These are phyloP conservation scores for Croton laevigatus DNA, from an alignment of 441 rosid species.

Conservation along the genomic window DNA sequence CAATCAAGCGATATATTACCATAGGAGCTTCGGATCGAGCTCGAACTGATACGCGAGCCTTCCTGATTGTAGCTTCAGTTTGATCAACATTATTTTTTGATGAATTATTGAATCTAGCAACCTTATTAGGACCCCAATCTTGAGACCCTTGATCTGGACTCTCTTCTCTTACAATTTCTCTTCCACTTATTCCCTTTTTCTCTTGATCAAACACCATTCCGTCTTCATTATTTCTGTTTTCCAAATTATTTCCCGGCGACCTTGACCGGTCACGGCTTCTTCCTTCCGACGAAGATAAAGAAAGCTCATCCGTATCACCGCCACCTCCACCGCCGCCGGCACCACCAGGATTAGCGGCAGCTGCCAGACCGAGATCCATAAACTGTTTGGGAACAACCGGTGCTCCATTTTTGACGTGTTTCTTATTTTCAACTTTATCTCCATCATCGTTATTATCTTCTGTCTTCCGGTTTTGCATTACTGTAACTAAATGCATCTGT, in stretches of 20 bases:
- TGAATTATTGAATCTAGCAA: conserved; percentile 32
- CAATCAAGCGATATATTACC: conserved; percentile 36
- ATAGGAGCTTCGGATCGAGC: conserved; percentile 92
- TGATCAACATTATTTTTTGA: conserved; percentile 44
- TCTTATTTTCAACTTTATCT: conserved; percentile 19
- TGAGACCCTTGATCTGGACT: conserved; percentile 55
- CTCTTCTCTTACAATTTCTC: conserved; percentile 39
- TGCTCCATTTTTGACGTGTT: conserved; percentile 20
- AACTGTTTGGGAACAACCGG: conserved; percentile 60
- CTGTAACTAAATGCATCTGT: conserved; percentile 53
- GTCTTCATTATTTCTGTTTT: conserved; percentile 17
- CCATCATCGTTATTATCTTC: conserved; percentile 21
- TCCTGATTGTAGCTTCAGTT: conserved; percentile 88
- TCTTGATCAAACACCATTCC: conserved; percentile 26
- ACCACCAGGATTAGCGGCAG: conserved; percentile 14
- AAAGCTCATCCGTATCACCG: conserved; percentile 38
- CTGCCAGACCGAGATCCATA: conserved; percentile 50
- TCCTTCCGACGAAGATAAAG: conserved; percentile 48
- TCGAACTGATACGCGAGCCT: conserved; percentile 92
- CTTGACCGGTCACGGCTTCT: conserved; percentile 44
- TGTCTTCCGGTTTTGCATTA: conserved; percentile 44
- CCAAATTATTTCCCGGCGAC: conserved; percentile 27
- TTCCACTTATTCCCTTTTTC: conserved; percentile 25
- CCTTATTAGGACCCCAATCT: conserved; percentile 55
- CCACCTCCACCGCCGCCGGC: conserved; percentile 18